Evolutionary conservation across 2,329 filamentous ascomycete species (phyloP).

Genomic region (Metarhizium robertsii): DNA sequence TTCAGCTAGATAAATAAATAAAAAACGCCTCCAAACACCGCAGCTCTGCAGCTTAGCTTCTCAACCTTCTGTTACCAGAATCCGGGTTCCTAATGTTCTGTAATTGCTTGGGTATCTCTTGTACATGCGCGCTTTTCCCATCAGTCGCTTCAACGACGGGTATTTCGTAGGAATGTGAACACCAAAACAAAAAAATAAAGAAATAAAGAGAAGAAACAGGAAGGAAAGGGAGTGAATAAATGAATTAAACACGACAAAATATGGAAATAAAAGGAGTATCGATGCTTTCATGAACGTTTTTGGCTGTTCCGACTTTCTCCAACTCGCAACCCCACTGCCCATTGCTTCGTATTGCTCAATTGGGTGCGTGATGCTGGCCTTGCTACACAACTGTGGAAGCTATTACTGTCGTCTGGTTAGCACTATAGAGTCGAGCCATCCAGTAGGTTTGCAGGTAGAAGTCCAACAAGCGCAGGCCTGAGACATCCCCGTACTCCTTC

Average conservation of each 20-base stretch:
- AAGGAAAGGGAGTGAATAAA: neutral
- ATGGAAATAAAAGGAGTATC: neutral
- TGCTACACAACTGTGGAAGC: no score
- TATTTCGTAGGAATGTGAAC: constrained; percentile 3
- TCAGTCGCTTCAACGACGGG: constrained; percentile 3
- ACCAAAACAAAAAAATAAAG: neutral
- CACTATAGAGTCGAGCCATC: no score
- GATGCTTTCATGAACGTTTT: no score
- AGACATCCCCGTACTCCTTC: no score
- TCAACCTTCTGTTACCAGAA: constrained; percentile 2
- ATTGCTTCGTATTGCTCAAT: no score
- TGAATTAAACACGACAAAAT: neutral
- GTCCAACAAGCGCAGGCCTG: no score
- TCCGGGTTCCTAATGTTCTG: neutral
- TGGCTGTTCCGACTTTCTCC: no score
- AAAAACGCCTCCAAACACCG: constrained; percentile 7
- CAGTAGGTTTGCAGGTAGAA: no score
- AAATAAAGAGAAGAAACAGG: neutral
- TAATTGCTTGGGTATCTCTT: constrained; percentile 9
- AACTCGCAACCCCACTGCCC: no score
- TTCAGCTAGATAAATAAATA: neutral
- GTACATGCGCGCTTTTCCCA: constrained; percentile 1
- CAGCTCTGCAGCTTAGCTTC: constrained; percentile 2
- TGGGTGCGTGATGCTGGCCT: no score
- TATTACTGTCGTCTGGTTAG: no score